A percentile compares a stretch with the other conserved stretches of the same genome.
Conservation (phyloP, 116 monocot genomes). For the Iris pallida region DNA sequence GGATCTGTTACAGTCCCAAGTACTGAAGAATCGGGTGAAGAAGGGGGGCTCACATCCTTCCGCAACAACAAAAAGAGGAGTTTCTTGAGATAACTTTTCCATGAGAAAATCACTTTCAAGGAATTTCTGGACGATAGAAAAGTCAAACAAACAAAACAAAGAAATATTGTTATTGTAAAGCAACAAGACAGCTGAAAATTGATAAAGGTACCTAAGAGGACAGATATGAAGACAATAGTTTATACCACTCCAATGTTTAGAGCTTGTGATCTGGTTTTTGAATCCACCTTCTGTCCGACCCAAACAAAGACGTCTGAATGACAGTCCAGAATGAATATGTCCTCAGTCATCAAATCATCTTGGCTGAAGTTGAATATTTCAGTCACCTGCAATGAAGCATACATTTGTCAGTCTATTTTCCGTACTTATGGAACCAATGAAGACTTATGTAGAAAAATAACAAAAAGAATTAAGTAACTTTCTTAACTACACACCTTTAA, state of each 20-base stretch:
- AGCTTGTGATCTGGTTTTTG: constrained; percentile 60
- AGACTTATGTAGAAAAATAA: not conserved
- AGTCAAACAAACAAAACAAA: not conserved
- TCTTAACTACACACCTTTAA: constrained; percentile 52
- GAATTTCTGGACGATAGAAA: constrained; percentile 39
- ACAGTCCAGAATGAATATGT: constrained; percentile 79
- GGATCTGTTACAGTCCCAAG: constrained; percentile 41
- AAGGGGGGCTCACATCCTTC: constrained; percentile 57
- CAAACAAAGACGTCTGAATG: constrained; percentile 73
- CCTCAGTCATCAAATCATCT: constrained; percentile 98
- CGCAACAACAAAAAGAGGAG: constrained; percentile 37
- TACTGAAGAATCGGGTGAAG: constrained; percentile 41
- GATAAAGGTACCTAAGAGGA: no score
- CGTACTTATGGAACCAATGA: not conserved
- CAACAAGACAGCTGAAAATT: not conserved
- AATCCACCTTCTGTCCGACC: constrained; percentile 71
- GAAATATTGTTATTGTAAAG: not conserved
- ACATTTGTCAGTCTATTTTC: not conserved
- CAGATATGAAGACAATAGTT: not conserved
- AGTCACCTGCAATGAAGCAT: constrained; percentile 39
- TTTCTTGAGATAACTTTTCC: constrained; percentile 25
- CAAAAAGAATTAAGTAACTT: constrained; percentile 3
- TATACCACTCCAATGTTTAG: constrained; percentile 73
- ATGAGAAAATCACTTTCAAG: constrained; percentile 54
- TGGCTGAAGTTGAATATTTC: constrained; percentile 89